Evolutionary conservation across 805 yeast species (phyloP), one percentile per base, ranked within the genome.

Genomic region (Zygosaccharomyces bisporus): DNA sequence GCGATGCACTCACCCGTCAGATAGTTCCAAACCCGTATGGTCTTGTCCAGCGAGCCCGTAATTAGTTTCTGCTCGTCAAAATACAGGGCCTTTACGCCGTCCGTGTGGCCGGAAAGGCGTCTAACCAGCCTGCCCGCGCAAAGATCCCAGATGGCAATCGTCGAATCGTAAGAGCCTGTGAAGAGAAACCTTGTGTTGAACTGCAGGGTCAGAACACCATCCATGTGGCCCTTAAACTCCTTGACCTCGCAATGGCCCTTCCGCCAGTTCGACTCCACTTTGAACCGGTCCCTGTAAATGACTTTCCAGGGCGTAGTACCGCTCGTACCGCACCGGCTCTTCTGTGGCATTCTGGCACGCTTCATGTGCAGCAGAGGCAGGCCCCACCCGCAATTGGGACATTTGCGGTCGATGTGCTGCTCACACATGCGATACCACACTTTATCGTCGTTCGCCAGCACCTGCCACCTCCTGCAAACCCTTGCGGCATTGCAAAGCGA

Each of bases 331-430:
- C 48, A 25, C 18, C 16, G 7, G 34, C 21, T 31, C 29, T 20
- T 35, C 24, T 43, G 45, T 12, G 57, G 55, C 20, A 42, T 47
- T 49, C 85, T 66, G 1, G 83, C 83, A 43, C 84, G 73, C 61
- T 83, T 85, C 80, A 89, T 87, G 58, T 89, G 96, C 79, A 93
- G 77, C 47, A 93, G 69, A 2, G 99, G 99, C 52, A 93, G 73
- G 4, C 99, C 99, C 99, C 99, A 93, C 12, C 99, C 99, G 69
- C 99, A 93, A 60, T 87, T 87, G 31, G 96, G 95, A 69, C 99
- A 93, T 65, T 93, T 93, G 48, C 95, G 76, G 67, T 93, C 99
- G 44, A 93, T 93, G 65, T 93, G 99, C 67, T 93, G 99, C 62
- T 89, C 96, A 61, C 99, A 93, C 89, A 93, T 83, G 54, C 91